Percentiles rank a stretch among this genome's conserved stretches.
phyloP scores from a whole-genome alignment of 2,329 filamentous ascomycete species.

The Arthrobotrys megalospora region DNA sequence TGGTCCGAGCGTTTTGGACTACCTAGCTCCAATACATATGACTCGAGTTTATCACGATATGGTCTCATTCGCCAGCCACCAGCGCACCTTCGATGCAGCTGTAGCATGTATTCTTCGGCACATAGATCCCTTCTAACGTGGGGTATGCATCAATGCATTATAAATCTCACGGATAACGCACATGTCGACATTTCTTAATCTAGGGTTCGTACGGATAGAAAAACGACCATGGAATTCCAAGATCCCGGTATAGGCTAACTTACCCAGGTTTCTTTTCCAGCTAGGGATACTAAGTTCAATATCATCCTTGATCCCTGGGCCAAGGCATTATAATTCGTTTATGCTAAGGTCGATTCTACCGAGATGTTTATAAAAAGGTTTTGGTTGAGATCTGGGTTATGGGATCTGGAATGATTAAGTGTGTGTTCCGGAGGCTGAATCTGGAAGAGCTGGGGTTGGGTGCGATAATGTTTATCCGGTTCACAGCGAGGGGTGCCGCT shows the following conservation, averaged over 20 bases:
- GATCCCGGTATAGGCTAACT: slow-evolving; percentile 29
- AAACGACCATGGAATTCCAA: slow-evolving; percentile 7
- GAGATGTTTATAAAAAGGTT: slow-evolving; percentile 14
- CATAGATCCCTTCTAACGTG: background rate
- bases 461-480: slow-evolving; percentile 47
- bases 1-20: background rate
- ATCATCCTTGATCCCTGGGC: slow-evolving; percentile 14
- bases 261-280: slow-evolving; percentile 13
- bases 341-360: slow-evolving; percentile 54
- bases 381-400: slow-evolving; percentile 15
- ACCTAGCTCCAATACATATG: background rate
- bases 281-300: background rate
- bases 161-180: slow-evolving; percentile 6
- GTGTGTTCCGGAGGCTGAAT: slow-evolving; percentile 33
- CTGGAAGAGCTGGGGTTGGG: slow-evolving; percentile 1
- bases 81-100: background rate
- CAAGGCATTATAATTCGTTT: slow-evolving; percentile 40
- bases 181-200: background rate
- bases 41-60: slow-evolving; percentile 10
- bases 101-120: background rate
- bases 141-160: slow-evolving; percentile 17
- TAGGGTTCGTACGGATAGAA: background rate
- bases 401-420: background rate
- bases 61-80: background rate
- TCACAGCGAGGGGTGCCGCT: background rate